Evolutionary conservation across 2,329 filamentous ascomycete species (phyloP), one percentile per base, ranked within the genome.

Genomic region (Apiospora rasikravindrae): DNA sequence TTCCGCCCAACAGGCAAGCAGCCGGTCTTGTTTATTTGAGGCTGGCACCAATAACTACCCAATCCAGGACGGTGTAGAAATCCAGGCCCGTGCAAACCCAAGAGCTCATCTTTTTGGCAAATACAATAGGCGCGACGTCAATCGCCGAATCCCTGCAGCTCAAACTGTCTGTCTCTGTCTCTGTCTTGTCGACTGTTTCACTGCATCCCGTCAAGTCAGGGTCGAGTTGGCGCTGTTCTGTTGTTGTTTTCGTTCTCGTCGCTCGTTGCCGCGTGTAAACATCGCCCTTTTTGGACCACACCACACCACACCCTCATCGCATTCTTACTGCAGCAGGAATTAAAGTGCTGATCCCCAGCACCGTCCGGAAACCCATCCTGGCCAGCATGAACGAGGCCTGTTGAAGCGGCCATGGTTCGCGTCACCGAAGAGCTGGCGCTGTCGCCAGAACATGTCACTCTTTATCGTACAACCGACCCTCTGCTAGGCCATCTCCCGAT

Each of bases 381-480:
- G 75, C 45, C 67, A 81, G 80, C 80, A 86, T 85, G 81, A 80
- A 73, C 79, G 79, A 75, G 81, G 79, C 83, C 81, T 76, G 78
- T 78, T 84, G 80, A 79, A 82, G 80, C 81, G 82, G 88, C 84
- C 84, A 98, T 98, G 95, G 94, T 96, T 86, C 90, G 92, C 85
- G 89, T 96, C 82, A 92, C 90, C 78, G 90, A 92, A 76, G 92
- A 94, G 83, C 89, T 95, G 86, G 90, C 90, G 80, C 88, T 98
- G 82, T 92, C 94, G 82, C 88, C 93, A 81, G 93, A 96, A 82
- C 88, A 93, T 81, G 89, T 98, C 82, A 91, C 90, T 80, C 93
- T 98, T 79, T 98, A 97, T 87, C 93, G 97, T 84, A 91, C 94
- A 77, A 92, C 91, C 81, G 96, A 99, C 83, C 91, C 94, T 73